Base-by-base conservation (phyloP, 2,329 filamentous ascomycete species). In the Microsporum ferrugineum region DNA sequence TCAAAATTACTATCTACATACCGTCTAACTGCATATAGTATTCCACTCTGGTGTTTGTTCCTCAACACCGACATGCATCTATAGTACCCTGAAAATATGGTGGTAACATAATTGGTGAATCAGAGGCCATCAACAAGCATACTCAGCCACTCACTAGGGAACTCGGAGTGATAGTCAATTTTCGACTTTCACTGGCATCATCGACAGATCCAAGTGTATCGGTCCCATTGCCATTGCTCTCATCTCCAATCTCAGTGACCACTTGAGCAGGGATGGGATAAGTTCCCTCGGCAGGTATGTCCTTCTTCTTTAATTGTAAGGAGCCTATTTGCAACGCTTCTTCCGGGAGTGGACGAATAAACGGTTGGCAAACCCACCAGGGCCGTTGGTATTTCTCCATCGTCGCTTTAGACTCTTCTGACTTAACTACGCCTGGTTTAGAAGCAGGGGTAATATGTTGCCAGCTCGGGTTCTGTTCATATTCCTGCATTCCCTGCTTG, bases 361-460 rank as follows among this genome's bases (percentile, higher is more conserved):
- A 89, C 2, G 92, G 87, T 76, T 97, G 91, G 59, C 86, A 90
- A 2, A 96, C 81, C 89, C 90, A 96, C 83, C 86, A 96, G 0
- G 91, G 91, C 65, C 90, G 78, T 71, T 85, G 87, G 70, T 90
- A 95, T 63, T 83, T 79, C 60, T 82, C 83, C 31, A 94, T 84
- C 0, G 88, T 85, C 6, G 82, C 84, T 17, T 76, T 73, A 3
- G 74, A 84, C 75, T 70, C 70, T 71, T 55, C 65, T 7, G 71
- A 72, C 10, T 71, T 69, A 43, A 70, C 67, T 2, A 68, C 65
- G 5, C n/a, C 55, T 1, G 38, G 34, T 29, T 57, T 57, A 5
- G 34, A 41, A 7, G 55, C 29, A 8, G 8, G 55, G 5, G 14
- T 10, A 58, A 47, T 60, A 43, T 73, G 72, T 45, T 71, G 71